Evolutionary conservation across 345 rosid genomes (phyloP), one percentile per base, ranked within the genome.

Genomic region (Syzygium grande): DNA sequence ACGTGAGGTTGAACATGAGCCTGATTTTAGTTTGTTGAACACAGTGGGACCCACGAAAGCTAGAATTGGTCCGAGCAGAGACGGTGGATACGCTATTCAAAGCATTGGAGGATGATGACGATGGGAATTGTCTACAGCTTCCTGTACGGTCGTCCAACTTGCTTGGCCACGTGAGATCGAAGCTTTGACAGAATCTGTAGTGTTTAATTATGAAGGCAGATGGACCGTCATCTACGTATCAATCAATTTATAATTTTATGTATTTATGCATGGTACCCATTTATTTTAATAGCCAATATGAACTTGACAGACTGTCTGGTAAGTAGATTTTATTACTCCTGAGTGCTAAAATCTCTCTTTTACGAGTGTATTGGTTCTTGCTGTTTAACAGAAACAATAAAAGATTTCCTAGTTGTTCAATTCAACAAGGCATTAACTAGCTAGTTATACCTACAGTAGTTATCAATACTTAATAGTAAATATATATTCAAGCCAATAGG

Each of bases 21-120:
- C 52, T 21, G 3, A 65, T 65, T 87, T 9, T 77, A 21, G 22
- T 52, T 77, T 11, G 17, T 16, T 54, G 30, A 14, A 34, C 38
- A 52, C 49, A 87, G 63, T 87, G 88, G 88, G 59, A 87, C 9
- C 88, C 88, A 15, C 51, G 30, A n/a, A 83, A 19, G 51, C 22
- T 87, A 21, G 86, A 87, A 77, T 38, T 79, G 51, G 86, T 58
- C 11, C 58, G 46, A 16, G 65, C 58, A 49, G 83, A 58, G 1
- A 84, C 7, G 86, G 86, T 87, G 56, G 89, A 87, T 56, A 43
- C 7, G 22, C 52, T 16, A 6, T 84, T 87, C 46, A 59, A 10
- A n/a, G 49, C 22, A 15, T 25, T 84, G 4, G 27, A 52, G 14
- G 86, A 85, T 54, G 86, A 61, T n/a, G 73, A n/a, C 14, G 73